Base-by-base conservation (phyloP, 208 protist genomes). In the Blechomonas ayalai region DNA sequence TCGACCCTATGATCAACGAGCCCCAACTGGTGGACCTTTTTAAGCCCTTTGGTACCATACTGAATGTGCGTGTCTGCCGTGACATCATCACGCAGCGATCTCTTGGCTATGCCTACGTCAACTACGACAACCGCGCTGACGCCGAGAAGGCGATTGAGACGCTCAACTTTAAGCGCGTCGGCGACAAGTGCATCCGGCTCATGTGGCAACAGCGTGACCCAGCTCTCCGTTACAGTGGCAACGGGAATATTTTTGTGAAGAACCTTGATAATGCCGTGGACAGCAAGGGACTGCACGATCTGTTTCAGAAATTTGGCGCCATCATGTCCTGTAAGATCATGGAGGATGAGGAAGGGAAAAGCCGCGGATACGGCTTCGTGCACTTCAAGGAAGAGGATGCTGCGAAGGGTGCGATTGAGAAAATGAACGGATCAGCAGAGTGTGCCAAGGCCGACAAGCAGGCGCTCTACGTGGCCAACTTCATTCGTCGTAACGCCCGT, bases 201-300 rank as follows among this genome's bases (percentile, higher is more conserved):
- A 99, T 99, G 98, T 99, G 97, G 97, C 95, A 93, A 53, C 97
- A 99, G 75, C 90, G 97, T 42, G 97, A 99, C 61, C 97, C 98
- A 28, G 73, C 89, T 13, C 69, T 98, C 13, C 92, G 98, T 53
- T 97, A 98, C 72, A 97, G 88, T 34, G 96, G 96, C 53, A 88
- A 89, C 56, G 90, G 97, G 73, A 99, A 99, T 82, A 87, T 99
- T 51, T 99, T 99, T 66, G 97, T 99, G 46, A 99, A 99, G 79
- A 98, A 98, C 76, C 82, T 99, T 13, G 87, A 96, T 71, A 78
- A 67, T 56, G 66, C 77, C 28, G 95, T 99, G 41, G 96, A 99
- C 73, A 97, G 97, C 73, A 97, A 98, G 66, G 68, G 73, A 13
- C 83, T 99, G 7, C 88, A 97, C 75, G 95, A 99, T 57, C 93